Conservation (phyloP, 805 yeast species). For the Yarrowia sp. region DNA sequence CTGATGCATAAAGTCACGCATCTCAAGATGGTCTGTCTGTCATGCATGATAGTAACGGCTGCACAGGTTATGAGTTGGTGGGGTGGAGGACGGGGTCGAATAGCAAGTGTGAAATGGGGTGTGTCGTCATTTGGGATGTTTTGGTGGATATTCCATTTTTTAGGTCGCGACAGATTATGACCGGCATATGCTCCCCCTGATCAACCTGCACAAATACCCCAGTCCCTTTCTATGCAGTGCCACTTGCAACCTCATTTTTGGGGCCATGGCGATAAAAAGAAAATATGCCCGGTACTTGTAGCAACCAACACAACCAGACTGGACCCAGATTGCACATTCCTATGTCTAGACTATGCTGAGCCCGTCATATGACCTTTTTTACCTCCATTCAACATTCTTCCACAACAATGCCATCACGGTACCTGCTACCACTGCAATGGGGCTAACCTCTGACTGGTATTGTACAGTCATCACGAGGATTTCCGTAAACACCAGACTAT, state of each 20-base stretch:
- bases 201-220: background rate
- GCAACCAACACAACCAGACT: too few relatives aligned
- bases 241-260: too few relatives aligned
- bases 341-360: background rate
- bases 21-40: background rate
- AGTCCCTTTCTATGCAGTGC: background rate
- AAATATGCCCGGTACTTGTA: too few relatives aligned
- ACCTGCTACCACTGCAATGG: background rate
- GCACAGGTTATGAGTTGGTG: background rate
- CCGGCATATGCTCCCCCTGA: background rate
- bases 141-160: too few relatives aligned
- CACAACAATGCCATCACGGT: background rate
- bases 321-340: background rate
- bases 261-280: too few relatives aligned
- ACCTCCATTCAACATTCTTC: background rate
- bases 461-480: background rate
- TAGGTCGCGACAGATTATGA: constrained; percentile 8
- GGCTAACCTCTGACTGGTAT: background rate
- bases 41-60: background rate
- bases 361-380: background rate
- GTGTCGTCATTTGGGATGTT: too few relatives aligned
- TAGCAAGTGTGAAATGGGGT: too few relatives aligned
- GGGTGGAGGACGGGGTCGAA: too few relatives aligned
- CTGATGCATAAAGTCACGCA: constrained; percentile 24
- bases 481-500: background rate